Conservation (phyloP, 2,329 filamentous ascomycete species). For the Fusarium sp. region DNA sequence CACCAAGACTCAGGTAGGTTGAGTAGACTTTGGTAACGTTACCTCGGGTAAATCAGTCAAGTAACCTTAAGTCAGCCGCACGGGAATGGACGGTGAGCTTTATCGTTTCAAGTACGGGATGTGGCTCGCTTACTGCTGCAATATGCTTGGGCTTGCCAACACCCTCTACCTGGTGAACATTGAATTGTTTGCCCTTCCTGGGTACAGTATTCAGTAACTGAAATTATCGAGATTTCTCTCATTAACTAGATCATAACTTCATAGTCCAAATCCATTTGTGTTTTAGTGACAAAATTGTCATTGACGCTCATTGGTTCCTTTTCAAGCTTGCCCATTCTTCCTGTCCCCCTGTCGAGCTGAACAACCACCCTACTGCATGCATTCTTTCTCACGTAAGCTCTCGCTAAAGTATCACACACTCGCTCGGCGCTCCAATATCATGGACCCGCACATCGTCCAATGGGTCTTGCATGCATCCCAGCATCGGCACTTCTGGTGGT, state of each 20-base stretch:
- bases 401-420: background rate
- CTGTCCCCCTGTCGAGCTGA: background rate
- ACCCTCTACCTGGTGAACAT: background rate
- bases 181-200: no score
- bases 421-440: background rate
- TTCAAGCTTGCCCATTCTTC: background rate
- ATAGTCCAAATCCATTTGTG: no score
- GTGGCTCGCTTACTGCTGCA: background rate
- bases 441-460: background rate
- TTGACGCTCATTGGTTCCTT: background rate
- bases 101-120: background rate
- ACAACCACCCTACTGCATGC: background rate
- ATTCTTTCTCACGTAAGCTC: background rate
- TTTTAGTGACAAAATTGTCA: background rate
- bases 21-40: background rate
- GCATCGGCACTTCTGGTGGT: background rate
- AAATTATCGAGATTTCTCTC: no score
- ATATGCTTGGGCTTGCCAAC: background rate
- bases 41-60: background rate
- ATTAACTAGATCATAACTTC: no score
- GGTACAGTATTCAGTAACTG: no score
- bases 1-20: background rate
- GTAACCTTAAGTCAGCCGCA: background rate
- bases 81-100: background rate
- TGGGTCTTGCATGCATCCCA: background rate